Base-by-base conservation (phyloP, 441 rosid species). In the Kokia cookei region DNA sequence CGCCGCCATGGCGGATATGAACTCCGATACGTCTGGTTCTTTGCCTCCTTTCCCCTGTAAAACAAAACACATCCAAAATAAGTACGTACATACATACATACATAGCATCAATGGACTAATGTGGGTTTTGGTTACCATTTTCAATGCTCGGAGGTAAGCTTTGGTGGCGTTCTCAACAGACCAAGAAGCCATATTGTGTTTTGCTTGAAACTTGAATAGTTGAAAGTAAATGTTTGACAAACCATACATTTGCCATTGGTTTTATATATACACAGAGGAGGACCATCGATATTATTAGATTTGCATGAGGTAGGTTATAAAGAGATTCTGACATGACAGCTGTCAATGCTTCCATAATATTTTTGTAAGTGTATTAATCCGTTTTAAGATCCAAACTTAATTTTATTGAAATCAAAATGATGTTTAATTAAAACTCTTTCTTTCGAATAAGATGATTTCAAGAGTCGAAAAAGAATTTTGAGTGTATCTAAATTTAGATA, bases 111-210 rank as follows among this genome's bases (percentile, higher is more conserved):
- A 26, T 48, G n/a, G 35, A 8, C 45, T 22, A 15, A 32, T 40
- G 35, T 63, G 32, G 32, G 17, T 62, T 43, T n/a, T 62, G 35
- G 62, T 66, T 65, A 85, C 87, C 85, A 85, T 85, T 73, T 80
- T 82, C 47, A 89, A 53, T 42, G 90, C 77, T 65, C 81, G 42
- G 69, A 87, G 86, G 70, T 80, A 85, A 80, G 93, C 93, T 72
- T 78, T 80, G 29, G 82, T 84, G 67, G 93, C 93, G 43, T 89
- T 89, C 79, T 87, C 87, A 57, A 88, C 79, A 22, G 90, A 89
- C 86, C 90, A 85, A 73, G 68, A 26, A 69, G 78, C 71, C 83
- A 82, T 58, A 10, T 15, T 78, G 61, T 58, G 10, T 69, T 32
- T 37, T 71, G 66, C 53, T 62, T 55, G 17, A 32, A 40, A 35